These are phyloP conservation scores for Skeletonema costatum DNA, from an alignment of 108 stramenopile genomes.

Conservation along the genomic window DNA sequence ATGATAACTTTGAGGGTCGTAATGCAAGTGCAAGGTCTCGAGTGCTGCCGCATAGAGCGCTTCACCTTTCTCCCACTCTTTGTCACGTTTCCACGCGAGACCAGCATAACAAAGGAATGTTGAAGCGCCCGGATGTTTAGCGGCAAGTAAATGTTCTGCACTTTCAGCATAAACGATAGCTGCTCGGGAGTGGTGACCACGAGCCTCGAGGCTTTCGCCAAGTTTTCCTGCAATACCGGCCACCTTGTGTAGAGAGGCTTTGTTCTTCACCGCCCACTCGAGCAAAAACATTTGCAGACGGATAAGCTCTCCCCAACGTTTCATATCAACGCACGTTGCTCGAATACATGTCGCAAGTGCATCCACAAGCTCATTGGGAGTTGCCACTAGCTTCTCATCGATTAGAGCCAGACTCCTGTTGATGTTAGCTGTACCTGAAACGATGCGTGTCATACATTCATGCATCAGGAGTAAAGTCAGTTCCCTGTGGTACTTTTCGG, in stretches of 20 bases:
- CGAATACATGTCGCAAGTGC: background rate
- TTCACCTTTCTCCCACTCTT: constrained; percentile 1
- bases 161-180: background rate
- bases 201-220: background rate
- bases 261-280: background rate
- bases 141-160: background rate
- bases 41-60: background rate
- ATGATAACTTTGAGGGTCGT: background rate
- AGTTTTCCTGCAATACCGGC: background rate
- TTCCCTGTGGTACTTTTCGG: no score
- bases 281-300: background rate
- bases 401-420: background rate
- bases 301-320: background rate
- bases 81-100: background rate
- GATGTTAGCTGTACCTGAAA: background rate
- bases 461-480: no score
- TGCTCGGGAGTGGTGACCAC: background rate
- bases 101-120: background rate
- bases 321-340: background rate
- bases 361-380: background rate
- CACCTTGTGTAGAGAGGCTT: background rate
- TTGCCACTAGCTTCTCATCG: background rate
- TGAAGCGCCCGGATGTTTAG: background rate
- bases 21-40: background rate
- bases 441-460: no score